These are phyloP conservation scores for Phytophthora foliorum DNA, from an alignment of 352 stramenopile genomes.

Conservation along the genomic window DNA sequence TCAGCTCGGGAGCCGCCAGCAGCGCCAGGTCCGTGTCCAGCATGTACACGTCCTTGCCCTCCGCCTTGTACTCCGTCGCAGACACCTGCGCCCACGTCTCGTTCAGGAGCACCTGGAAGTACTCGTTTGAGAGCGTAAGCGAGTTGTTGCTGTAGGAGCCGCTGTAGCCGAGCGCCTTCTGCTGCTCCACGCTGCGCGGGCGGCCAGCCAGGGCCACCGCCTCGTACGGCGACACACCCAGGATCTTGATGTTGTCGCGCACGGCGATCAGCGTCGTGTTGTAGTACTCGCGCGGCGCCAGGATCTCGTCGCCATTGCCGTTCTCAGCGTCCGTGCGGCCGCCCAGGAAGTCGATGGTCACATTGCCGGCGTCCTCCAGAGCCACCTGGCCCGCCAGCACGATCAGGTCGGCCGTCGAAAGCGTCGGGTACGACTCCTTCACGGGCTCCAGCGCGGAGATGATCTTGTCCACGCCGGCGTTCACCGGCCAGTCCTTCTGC, in stretches of 20 bases:
- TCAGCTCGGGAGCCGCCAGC: slow-evolving; percentile 25
- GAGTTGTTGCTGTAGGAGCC: slow-evolving; percentile 83
- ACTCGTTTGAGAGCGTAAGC: slow-evolving; percentile 83
- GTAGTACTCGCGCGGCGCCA: no score
- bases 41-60: slow-evolving; percentile 34
- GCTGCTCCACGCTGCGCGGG: slow-evolving; percentile 93
- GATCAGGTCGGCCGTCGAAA: slow-evolving; percentile 95
- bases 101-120: slow-evolving; percentile 29
- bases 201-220: no score
- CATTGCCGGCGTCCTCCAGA: no score
- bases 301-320: no score
- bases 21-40: slow-evolving; percentile 26
- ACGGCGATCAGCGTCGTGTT: no score
- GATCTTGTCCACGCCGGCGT: no score
- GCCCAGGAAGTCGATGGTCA: no score
- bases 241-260: no score
- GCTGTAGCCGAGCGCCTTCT: slow-evolving; percentile 78
- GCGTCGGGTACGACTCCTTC: slow-evolving; percentile 87
- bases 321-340: no score
- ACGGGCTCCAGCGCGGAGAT: slow-evolving; percentile 84
- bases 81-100: slow-evolving; percentile 33
- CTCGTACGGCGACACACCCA: no score
- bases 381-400: slow-evolving; percentile 81
- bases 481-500: no score
- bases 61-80: slow-evolving; percentile 24